Percentiles rank a stretch among this genome's conserved stretches.
These are phyloP conservation scores for Brassica carinata DNA, from an alignment of 345 rosid species.

Conservation along the genomic window DNA sequence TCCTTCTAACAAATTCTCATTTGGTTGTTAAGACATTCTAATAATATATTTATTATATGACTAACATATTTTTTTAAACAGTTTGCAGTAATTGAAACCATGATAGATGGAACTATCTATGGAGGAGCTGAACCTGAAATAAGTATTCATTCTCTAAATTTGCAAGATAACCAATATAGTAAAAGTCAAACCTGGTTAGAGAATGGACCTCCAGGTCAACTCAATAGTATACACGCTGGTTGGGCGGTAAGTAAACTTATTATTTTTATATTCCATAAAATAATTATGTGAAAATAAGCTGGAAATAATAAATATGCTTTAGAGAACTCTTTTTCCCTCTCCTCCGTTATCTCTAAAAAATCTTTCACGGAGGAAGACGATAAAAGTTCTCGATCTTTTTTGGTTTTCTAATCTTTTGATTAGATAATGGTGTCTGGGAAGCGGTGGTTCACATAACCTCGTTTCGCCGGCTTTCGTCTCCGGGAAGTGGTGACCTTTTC, in stretches of 20 bases:
- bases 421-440: no score
- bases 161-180: constrained; percentile 15
- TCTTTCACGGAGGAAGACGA: no score
- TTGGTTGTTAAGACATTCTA: neutral
- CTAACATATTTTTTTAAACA: neutral
- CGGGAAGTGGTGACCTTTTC: no score
- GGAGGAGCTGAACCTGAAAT: constrained; percentile 27
- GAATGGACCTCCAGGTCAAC: constrained; percentile 23
- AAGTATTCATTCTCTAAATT: constrained; percentile 13
- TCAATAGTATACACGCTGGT: constrained; percentile 35
- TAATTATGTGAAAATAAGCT: neutral
- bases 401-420: no score
- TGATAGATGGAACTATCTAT: constrained; percentile 21
- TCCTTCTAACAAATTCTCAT: neutral
- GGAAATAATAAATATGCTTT: neutral
- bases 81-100: constrained; percentile 27
- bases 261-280: neutral
- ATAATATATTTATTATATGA: neutral
- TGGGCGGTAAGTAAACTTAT: constrained; percentile 26
- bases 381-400: no score
- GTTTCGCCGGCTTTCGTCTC: no score
- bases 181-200: constrained; percentile 32
- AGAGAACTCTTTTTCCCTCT: no score
- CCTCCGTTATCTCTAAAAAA: no score
- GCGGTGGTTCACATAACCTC: no score